phyloP scores from a whole-genome alignment of 345 rosid species.

The Sapria himalayana region DNA sequence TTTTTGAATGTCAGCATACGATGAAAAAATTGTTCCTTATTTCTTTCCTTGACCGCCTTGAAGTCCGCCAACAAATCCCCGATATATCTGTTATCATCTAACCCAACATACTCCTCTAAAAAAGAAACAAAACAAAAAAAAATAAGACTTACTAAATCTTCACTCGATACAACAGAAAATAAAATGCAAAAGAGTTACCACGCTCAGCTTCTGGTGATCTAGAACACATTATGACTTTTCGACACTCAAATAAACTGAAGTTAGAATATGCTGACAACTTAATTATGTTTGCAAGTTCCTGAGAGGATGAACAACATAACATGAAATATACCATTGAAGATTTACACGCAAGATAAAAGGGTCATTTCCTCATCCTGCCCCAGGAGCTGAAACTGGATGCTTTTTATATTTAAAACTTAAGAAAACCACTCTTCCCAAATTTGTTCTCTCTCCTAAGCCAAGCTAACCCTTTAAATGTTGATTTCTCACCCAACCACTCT shows the following conservation, averaged over 20 bases:
- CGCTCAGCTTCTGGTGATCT: constrained; percentile 74
- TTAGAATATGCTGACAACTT: constrained; percentile 76
- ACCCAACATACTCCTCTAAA: constrained; percentile 92
- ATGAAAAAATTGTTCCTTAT: constrained; percentile 91
- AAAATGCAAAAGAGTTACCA: constrained; percentile 27
- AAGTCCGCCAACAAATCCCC: constrained; percentile 86
- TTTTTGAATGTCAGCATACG: constrained; percentile 79
- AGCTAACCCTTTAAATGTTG: too few species aligned
- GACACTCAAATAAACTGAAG: constrained; percentile 91
- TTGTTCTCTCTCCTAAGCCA: too few species aligned
- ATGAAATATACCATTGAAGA: too few species aligned
- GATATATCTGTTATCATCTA: constrained; percentile 91
- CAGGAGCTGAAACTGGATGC: too few species aligned
- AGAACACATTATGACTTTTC: constrained; percentile 78
- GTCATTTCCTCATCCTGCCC: too few species aligned
- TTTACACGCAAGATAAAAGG: too few species aligned
- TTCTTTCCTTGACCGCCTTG: constrained; percentile 80
- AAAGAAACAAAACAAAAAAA: too few species aligned
- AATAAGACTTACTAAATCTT: constrained; percentile 4
- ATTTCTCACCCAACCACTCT: too few species aligned
- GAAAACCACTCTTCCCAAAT: too few species aligned
- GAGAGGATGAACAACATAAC: too few species aligned
- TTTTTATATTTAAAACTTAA: too few species aligned
- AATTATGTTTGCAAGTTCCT: constrained; percentile 93
- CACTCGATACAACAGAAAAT: constrained; percentile 2